Percentiles rank a stretch among this genome's conserved stretches.
Evolutionary conservation across 768 basidiomycete species (phyloP).

Genomic region (Tylopilus subfusipes): DNA sequence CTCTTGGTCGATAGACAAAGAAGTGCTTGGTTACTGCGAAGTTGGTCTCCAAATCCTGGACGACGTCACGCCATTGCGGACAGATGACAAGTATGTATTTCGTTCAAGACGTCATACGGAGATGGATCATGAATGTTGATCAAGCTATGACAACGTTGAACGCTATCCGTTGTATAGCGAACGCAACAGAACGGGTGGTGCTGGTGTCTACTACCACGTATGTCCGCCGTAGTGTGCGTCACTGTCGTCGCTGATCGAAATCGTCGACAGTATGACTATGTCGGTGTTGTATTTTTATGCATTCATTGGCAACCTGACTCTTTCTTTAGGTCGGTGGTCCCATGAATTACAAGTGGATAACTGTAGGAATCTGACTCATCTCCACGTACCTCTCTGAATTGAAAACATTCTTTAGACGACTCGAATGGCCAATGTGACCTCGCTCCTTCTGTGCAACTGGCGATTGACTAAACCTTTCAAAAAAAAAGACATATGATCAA

Average conservation of each 20-base stretch:
- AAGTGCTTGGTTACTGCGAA: background rate
- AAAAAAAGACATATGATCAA: background rate
- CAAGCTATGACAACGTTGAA: background rate
- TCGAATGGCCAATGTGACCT: background rate
- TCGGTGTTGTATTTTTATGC: background rate
- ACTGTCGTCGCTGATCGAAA: background rate
- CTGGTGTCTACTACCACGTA: constrained; percentile 1
- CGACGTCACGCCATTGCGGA: background rate
- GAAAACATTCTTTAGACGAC: background rate
- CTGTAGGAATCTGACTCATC: background rate
- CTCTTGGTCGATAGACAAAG: background rate
- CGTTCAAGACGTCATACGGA: background rate
- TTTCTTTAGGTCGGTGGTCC: background rate
- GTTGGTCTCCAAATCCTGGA: background rate
- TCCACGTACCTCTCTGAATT: background rate
- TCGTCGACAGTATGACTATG: background rate
- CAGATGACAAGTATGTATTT: background rate
- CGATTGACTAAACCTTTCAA: background rate
- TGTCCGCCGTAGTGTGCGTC: background rate
- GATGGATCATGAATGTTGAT: background rate
- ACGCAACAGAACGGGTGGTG: background rate
- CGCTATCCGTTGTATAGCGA: background rate
- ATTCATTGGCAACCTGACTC: background rate
- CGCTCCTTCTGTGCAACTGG: background rate
- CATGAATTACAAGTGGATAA: background rate